Percentiles rank a stretch among this genome's conserved stretches.
Conservation (phyloP, 1,284 basidiomycete species). For the Puccinia polysora region DNA sequence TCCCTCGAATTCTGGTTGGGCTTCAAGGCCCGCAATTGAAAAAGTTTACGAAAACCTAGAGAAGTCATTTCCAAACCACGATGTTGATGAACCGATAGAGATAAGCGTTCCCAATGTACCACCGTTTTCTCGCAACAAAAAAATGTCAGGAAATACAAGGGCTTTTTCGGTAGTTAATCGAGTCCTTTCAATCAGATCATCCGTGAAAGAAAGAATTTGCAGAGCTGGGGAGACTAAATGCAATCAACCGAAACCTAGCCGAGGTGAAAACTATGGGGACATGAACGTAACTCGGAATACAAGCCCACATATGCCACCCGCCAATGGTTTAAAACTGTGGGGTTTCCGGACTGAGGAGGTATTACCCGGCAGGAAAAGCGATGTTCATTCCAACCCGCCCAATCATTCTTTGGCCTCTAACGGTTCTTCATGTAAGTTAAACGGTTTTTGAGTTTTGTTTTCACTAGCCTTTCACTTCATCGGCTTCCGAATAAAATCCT, state of each 20-base stretch:
- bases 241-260: conserved; percentile 41
- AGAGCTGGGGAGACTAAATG: conserved; percentile 55
- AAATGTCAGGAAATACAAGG: too few species aligned
- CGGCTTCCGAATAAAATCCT: too few species aligned
- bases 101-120: conserved; percentile 59
- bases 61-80: conserved; percentile 91
- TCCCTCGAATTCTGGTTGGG: conserved; percentile 50
- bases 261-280: not conserved
- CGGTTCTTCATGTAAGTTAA: conserved; percentile 38
- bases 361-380: conserved; percentile 60
- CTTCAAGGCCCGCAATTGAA: conserved; percentile 80
- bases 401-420: conserved; percentile 50
- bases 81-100: conserved; percentile 90
- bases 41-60: conserved; percentile 89
- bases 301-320: conserved; percentile 60
- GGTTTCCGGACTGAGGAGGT: conserved; percentile 90
- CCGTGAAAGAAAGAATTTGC: conserved; percentile 57
- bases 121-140: conserved; percentile 54
- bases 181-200: conserved; percentile 90
- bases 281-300: not conserved
- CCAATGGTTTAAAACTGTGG: conserved; percentile 92
- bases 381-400: conserved; percentile 48
- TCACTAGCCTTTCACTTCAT: not conserved
- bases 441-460: conserved; percentile 47
- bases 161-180: conserved; percentile 59